Evolutionary conservation across 1,284 basidiomycete genomes (phyloP), one percentile per base, ranked within the genome.

Genomic region (Golubevia sp.): DNA sequence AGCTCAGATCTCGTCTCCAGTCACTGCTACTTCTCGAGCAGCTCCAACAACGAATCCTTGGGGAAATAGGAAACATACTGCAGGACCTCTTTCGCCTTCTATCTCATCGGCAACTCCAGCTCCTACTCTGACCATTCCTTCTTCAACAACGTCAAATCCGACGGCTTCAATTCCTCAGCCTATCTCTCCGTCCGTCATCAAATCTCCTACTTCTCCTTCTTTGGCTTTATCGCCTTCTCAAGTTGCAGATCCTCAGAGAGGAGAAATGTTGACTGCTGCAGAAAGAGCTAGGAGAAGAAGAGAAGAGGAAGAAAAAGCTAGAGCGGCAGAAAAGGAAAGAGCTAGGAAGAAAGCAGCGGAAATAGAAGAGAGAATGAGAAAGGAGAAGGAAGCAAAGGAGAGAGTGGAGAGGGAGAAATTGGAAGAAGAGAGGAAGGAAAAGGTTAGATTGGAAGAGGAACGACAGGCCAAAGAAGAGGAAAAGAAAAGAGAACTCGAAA

Each of bases 201-300:
- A 25, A 8, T 38, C 25, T 11, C 5, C 55, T 6, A 66, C 18
- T 21, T 5, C 25, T 23, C 13, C 56, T 4, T 26, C 51, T 25
- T 23, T 6, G 11, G 25, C 56, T 23, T 13, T n/a, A 4, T n/a
- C 55, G n/a, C 15, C 25, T 4, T 15, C 15, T 15, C 55, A 51
- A n/a, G 23, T 53, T n/a, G 48, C 20, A 3, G 49, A 59, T 26
- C 21, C 38, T 26, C 58, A 59, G 26, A 30, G 34, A 8, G 13
- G 34, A 23, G 79, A 82, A 55, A 73, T 79, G 55, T 62, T 71
- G 21, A 72, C 74, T 21, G 70, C 79, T 38, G 76, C 76, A 3
- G 79, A 82, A 59, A 68, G 79, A 15, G 79, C 79, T 3, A 68
- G 79, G 13, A 74, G 69, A 61, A 69, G 79, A 26, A 71, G 78